Conservation (phyloP, 768 basidiomycete genomes). For the Boletus sp. region DNA sequence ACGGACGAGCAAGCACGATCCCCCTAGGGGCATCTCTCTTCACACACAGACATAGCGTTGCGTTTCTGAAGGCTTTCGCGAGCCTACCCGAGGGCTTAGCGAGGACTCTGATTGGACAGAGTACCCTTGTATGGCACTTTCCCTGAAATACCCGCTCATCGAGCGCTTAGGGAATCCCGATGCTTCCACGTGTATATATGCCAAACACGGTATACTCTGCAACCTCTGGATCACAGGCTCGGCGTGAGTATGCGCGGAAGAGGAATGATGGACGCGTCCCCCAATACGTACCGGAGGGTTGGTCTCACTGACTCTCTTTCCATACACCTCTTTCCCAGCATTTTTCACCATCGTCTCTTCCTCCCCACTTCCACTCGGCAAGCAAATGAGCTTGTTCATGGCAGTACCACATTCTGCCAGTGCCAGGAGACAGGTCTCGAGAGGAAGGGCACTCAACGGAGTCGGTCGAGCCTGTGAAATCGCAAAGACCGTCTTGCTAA, state of each 20-base stretch:
- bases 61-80: too few species aligned
- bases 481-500: slow-evolving; percentile 76
- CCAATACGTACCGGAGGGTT: slow-evolving; percentile 70
- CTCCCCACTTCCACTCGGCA: slow-evolving; percentile 47
- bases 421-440: slow-evolving; percentile 57
- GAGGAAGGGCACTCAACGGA: slow-evolving; percentile 58
- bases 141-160: too few species aligned
- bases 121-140: too few species aligned
- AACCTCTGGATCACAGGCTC: slow-evolving; percentile 49
- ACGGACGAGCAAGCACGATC: too few species aligned
- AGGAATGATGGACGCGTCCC: too few species aligned
- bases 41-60: too few species aligned
- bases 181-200: slow-evolving; percentile 88
- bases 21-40: too few species aligned
- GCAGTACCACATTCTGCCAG: slow-evolving; percentile 73
- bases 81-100: too few species aligned
- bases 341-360: slow-evolving; percentile 50
- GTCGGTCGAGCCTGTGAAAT: slow-evolving; percentile 65
- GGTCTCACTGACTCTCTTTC: slow-evolving; percentile 78
- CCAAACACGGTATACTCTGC: slow-evolving; percentile 78
- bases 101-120: too few species aligned
- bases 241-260: background rate
- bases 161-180: slow-evolving; percentile 44
- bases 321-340: slow-evolving; percentile 62
- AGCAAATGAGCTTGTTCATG: slow-evolving; percentile 55